These are phyloP conservation scores for Rhizopogon sp. DNA, from an alignment of 768 basidiomycete genomes.

Conservation along the genomic window DNA sequence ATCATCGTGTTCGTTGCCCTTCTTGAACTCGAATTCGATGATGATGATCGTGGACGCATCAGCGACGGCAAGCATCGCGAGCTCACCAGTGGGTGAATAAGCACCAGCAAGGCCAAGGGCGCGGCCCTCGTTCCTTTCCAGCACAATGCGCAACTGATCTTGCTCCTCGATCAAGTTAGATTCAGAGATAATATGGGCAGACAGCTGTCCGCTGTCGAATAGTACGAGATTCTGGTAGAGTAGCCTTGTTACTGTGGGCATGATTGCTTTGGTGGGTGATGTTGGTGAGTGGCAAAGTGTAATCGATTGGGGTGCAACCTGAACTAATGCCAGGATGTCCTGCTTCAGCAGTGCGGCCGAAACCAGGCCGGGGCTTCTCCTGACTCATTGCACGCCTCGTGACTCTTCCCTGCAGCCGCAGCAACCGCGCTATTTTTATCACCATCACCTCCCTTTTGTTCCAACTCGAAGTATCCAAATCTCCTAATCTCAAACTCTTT, in stretches of 20 bases:
- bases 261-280: neutral
- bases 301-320: neutral
- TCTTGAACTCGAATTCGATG: conserved; percentile 15
- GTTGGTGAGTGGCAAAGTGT: neutral
- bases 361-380: too few relatives aligned
- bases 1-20: conserved; percentile 30
- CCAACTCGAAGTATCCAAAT: neutral
- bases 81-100: conserved; percentile 16
- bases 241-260: conserved; percentile 11
- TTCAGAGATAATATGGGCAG: conserved; percentile 11
- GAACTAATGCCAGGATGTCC: neutral
- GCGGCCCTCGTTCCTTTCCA: conserved; percentile 28
- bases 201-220: conserved; percentile 17
- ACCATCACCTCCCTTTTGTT: neutral
- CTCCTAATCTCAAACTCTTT: neutral
- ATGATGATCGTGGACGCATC: conserved; percentile 22
- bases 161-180: conserved; percentile 19
- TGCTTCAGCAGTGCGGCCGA: neutral
- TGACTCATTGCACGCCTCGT: neutral
- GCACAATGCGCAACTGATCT: conserved; percentile 13
- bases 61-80: conserved; percentile 22
- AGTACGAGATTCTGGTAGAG: conserved; percentile 24
- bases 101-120: conserved; percentile 25
- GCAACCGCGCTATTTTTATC: neutral
- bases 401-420: neutral